Evolutionary conservation across 1,284 basidiomycete genomes (phyloP), one percentile per base, ranked within the genome.

Genomic region (Melanopsichium pennsylvanicum): DNA sequence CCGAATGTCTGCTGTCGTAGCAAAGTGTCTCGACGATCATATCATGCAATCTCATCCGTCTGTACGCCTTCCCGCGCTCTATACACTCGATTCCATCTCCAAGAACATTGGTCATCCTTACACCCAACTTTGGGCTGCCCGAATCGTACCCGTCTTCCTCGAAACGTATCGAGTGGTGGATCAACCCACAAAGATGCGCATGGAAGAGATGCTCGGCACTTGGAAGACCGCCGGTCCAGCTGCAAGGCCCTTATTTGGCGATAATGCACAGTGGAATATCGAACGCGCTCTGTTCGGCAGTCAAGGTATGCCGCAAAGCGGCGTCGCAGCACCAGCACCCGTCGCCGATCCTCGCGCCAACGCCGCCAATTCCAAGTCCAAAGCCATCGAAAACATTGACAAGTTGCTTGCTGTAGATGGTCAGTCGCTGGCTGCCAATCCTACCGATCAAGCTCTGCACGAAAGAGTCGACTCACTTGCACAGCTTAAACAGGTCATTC

Each of bases 61-160:
- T 83, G 89, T 91, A 85, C 95, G 97, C 82, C 85, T 99, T 5
- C 95, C 96, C 0, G 86, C 91, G 0, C 91, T 97, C 74, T 99
- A 98, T 81, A 86, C 97, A 11, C 86, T 98, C 77, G 96, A 98
- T 80, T 94, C 94, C 15, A 93, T 99, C 55, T 76, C 59, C 57
- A 81, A 81, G 54, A 81, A 81, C 59, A 67, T 80, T 16, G 78
- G 79, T 15, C 57, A 60, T 19, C 79, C 79, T 2, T 81, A 81
- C 49, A 75, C 74, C 1, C 55, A 63, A 26, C 55, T 79, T 16
- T 79, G 75, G 75, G 41, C 73, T 0, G 67, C 70, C 11, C 72
- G 75, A 33, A 75, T 79, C 43, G 54, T 68, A 0, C 63, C 72
- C 34, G 62, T 81, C 40, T 80, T 76, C 34, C 63, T 80, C 31